Conservation (phyloP, 148 eudicot genomes). For the Dianthus caryophyllus region DNA sequence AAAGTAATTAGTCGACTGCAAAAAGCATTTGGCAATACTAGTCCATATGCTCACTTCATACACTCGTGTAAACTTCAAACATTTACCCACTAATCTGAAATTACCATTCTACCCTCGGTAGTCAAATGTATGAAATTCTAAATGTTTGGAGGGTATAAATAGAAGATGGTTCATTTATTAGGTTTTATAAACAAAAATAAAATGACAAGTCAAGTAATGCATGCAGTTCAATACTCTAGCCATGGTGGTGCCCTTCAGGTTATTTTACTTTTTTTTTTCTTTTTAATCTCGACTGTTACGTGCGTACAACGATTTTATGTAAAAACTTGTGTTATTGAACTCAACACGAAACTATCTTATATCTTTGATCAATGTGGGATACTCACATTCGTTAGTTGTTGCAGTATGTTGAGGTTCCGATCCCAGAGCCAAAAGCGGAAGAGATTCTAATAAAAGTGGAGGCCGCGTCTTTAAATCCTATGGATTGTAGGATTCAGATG, state of each 20-base stretch:
- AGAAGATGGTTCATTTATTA: neutral
- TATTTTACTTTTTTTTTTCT: neutral
- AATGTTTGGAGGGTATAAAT: neutral
- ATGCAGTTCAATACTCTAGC: conserved; percentile 37
- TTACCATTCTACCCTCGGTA: conserved; percentile 6
- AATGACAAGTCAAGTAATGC: conserved; percentile 43
- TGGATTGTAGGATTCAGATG: conserved; percentile 65
- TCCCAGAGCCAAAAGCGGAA: conserved; percentile 53
- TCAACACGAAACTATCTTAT: too few relatives aligned
- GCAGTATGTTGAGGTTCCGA: conserved; percentile 72
- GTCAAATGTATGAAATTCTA: neutral
- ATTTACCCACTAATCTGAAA: neutral
- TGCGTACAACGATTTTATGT: too few relatives aligned
- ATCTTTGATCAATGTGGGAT: neutral
- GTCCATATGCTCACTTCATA: neutral
- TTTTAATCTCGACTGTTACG: neutral
- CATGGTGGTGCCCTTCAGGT: conserved; percentile 58
- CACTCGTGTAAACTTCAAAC: conserved; percentile 1
- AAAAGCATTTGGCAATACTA: too few relatives aligned
- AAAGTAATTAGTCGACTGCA: too few relatives aligned
- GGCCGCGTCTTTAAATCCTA: conserved; percentile 66
- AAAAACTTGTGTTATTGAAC: too few relatives aligned
- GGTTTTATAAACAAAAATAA: neutral
- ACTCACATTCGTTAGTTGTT: neutral
- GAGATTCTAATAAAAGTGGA: conserved; percentile 70